Percentiles rank a stretch among this genome's conserved stretches.
Conservation (phyloP, 1,284 basidiomycete species). For the Takashimella tepidaria region DNA sequence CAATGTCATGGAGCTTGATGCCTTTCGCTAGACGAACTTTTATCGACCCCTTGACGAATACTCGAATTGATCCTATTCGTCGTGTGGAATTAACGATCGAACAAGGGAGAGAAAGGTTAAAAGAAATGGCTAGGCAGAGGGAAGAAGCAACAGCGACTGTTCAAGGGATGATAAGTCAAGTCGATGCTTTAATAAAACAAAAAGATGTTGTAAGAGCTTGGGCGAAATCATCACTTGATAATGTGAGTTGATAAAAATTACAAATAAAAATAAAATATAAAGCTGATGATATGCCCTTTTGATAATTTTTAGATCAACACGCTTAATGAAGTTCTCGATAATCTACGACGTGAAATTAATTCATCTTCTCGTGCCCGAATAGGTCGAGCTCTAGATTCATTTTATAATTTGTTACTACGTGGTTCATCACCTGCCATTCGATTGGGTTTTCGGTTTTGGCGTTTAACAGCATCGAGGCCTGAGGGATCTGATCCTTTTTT, state of each 20-base stretch:
- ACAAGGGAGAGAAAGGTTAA: slow-evolving; percentile 5
- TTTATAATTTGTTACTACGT: background rate
- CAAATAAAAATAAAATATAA: too few species aligned
- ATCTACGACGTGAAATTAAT: background rate
- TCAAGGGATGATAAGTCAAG: slow-evolving; percentile 18
- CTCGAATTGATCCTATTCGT: slow-evolving; percentile 24
- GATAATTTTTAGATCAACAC: background rate
- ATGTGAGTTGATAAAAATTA: slow-evolving; percentile 3
- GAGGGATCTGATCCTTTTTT: too few species aligned
- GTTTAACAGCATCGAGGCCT: background rate
- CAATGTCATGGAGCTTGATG: slow-evolving; percentile 9
- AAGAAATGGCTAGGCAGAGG: slow-evolving; percentile 6
- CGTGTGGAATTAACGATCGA: slow-evolving; percentile 22
- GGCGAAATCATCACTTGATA: slow-evolving; percentile 18
- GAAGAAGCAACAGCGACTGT: slow-evolving; percentile 9
- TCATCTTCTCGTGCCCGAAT: background rate
- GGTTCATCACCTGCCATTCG: background rate
- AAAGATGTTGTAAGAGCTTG: slow-evolving; percentile 27
- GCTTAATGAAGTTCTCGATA: background rate
- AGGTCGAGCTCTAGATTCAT: background rate
- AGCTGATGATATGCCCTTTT: too few species aligned
- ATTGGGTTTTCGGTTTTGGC: background rate
- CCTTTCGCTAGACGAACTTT: slow-evolving; percentile 28
- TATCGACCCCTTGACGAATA: slow-evolving; percentile 23
- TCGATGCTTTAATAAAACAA: slow-evolving; percentile 23